Evolutionary conservation across 441 rosid species (phyloP).

Genomic region (Aquilaria agallochum): DNA sequence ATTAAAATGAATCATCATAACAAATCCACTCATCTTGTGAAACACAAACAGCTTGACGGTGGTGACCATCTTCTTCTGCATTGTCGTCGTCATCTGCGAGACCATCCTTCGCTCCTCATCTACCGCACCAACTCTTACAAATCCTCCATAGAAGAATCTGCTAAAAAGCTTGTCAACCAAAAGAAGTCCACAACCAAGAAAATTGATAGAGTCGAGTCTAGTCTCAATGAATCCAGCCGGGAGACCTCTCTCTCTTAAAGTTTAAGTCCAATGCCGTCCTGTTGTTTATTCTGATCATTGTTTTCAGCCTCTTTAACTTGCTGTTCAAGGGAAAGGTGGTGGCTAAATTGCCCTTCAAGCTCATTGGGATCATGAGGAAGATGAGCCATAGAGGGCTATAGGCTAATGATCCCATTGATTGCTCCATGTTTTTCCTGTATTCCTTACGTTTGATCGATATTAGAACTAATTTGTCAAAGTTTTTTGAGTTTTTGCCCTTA

Average conservation of each 20-base stretch:
- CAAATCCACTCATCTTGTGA: no score
- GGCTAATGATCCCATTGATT: conserved; percentile 78
- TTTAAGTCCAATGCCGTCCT: conserved; percentile 92
- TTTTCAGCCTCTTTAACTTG: conserved; percentile 73
- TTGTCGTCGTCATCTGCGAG: conserved; percentile 70
- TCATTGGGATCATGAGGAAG: conserved; percentile 69
- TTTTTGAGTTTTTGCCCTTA: conserved; percentile 83
- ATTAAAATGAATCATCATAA: no score
- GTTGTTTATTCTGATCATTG: conserved; percentile 71
- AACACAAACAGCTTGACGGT: conserved; percentile 51
- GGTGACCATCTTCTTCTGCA: conserved; percentile 81
- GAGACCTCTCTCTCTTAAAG: conserved; percentile 79
- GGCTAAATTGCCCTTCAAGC: conserved; percentile 87
- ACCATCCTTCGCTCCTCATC: conserved; percentile 86
- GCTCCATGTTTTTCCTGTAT: conserved; percentile 86
- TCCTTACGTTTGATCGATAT: conserved; percentile 82
- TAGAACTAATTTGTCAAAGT: conserved; percentile 86
- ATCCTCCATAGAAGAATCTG: conserved; percentile 81
- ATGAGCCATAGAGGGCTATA: conserved; percentile 86
- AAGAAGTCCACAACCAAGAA: conserved; percentile 83
- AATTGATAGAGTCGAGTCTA: conserved; percentile 79
- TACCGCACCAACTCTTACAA: conserved; percentile 88
- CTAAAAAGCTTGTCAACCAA: conserved; percentile 68
- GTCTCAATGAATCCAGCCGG: conserved; percentile 75
- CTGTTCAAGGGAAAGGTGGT: conserved; percentile 86